Evolutionary conservation across 805 yeast genomes (phyloP).

Genomic region (Hanseniaspora taiwanica): DNA sequence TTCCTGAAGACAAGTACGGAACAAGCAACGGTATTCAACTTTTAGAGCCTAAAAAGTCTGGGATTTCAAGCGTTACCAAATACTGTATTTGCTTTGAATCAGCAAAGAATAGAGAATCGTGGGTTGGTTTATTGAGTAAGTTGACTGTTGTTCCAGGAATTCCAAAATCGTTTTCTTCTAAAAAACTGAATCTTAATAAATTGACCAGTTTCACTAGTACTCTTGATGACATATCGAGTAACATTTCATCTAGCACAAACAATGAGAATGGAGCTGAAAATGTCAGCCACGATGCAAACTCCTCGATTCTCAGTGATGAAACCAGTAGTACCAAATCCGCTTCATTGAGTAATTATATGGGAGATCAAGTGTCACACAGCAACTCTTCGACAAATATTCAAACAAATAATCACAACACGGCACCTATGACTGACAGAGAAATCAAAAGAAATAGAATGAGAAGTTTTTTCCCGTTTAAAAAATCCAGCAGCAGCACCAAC

Average conservation of each 20-base stretch:
- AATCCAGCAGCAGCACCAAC: conserved; percentile 8
- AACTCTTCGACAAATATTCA: no score
- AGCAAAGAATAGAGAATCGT: conserved; percentile 57
- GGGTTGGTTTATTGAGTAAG: conserved; percentile 42
- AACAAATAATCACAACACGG: no score
- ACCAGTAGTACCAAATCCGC: conserved; percentile 2
- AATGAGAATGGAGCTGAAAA: not conserved
- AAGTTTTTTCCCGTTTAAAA: conserved; percentile 46
- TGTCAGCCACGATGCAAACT: no score
- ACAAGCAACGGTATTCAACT: conserved; percentile 25
- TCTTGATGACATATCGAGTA: not conserved
- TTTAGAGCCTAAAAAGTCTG: conserved; percentile 28
- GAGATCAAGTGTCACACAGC: conserved; percentile 4
- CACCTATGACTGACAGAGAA: conserved; percentile 25
- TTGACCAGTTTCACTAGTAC: no score
- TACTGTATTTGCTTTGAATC: conserved; percentile 71
- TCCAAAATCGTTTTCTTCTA: not conserved
- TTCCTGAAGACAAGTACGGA: conserved; percentile 25
- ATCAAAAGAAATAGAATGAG: conserved; percentile 37
- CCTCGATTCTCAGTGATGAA: conserved; percentile 1
- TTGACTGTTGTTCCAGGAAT: conserved; percentile 12
- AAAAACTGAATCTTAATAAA: not conserved
- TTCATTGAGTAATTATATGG: no score
- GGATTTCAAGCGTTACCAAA: conserved; percentile 28
- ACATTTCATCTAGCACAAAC: not conserved